Evolutionary conservation across 1,284 basidiomycete genomes (phyloP), one percentile per base, ranked within the genome.

Genomic region (Cutaneotrichosporon cutaneum): DNA sequence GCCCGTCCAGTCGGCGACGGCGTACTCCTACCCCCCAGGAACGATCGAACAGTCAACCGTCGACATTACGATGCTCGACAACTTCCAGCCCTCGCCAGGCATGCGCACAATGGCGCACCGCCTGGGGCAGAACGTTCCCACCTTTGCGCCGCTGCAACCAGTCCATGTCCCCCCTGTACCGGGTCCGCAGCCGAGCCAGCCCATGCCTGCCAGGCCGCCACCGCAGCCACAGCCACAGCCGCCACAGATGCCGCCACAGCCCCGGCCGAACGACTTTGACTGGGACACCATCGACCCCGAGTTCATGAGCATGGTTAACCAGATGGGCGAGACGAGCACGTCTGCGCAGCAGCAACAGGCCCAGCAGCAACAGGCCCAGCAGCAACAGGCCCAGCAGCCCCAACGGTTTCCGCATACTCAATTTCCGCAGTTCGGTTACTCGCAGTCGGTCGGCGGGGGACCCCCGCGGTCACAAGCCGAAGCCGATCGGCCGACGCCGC

Each of bases 231-330:
- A 39, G 4, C 48, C 11, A 30, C 27, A 27, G 6, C 47, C 27
- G 13, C 26, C 24, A 47, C 45, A 47, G 22, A 24, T 24, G 22
- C 22, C 22, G 9, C 9, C 21, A 26, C 45, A 47, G 18, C 45
- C 9, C 6, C 45, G 11, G 7, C 22, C 39, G 3, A 3, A 42
- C 11, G 35, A 18, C n/a, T 74, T 73, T 54, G 75, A 74, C 56
- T 77, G 72, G 54, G 63, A 66, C 13, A 64, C 62, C n/a, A 64
- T 77, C 30, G 73, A 77, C 66, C 72, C 73, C 2, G 58, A 53
- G 21, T 70, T 71, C 52, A 67, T 74, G 66, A 64, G 61, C 33
- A 64, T 77, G 21, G 57, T 75, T 26, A 70, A 64, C 53, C 62
- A 68, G 2, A 68, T 77, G 26, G 18, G 39, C 4, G 60, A 59